Base-by-base conservation (phyloP, 768 basidiomycete species). In the Tricholoma furcatifolium region DNA sequence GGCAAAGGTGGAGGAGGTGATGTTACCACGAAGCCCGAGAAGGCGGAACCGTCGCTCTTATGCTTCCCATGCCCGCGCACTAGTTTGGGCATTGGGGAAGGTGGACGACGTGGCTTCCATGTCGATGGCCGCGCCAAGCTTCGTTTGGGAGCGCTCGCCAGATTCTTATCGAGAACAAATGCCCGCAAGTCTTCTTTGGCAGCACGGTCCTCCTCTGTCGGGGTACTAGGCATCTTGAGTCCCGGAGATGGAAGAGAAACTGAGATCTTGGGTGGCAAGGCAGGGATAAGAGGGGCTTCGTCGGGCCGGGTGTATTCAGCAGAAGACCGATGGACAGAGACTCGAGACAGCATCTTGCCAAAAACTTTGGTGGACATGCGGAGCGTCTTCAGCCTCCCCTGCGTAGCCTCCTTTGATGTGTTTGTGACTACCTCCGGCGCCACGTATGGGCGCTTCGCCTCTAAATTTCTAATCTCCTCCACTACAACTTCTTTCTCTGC, bases 31-130 rank as follows among this genome's bases (percentile, higher is more conserved):
- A 49, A 38, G 38, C 41, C 40, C 23, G 45, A 32, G 20, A 45
- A 43, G 27, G 40, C 30, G 10, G 46, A 20, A 9, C 53, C 39
- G 9, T 39, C 48, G 39, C 51, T 54, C 34, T 36, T 55, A n/a
- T 43, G 45, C 35, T 53, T 59, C 8, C 38, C 9, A 12, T 31
- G 48, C 43, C 43, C 55, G 27, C 53, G 50, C 34, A 53, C 20
- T 4, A 38, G 30, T 17, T 36, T 27, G 2, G 59, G 61, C 14
- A 56, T 32, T 12, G 61, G 61, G 11, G 59, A 62, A 27, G 59
- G 59, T 24, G 56, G 61, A n/a, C 59, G 54, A 18, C 24, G 49
- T 2, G 59, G 61, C 43, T 54, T 58, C 59, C 59, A 62, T 15
- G 49, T 56, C 36, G 59, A 55, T 6, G 50, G 40, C 42, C 38